phyloP scores from a whole-genome alignment of 805 yeast species.

The Yarrowia keelungensis region DNA sequence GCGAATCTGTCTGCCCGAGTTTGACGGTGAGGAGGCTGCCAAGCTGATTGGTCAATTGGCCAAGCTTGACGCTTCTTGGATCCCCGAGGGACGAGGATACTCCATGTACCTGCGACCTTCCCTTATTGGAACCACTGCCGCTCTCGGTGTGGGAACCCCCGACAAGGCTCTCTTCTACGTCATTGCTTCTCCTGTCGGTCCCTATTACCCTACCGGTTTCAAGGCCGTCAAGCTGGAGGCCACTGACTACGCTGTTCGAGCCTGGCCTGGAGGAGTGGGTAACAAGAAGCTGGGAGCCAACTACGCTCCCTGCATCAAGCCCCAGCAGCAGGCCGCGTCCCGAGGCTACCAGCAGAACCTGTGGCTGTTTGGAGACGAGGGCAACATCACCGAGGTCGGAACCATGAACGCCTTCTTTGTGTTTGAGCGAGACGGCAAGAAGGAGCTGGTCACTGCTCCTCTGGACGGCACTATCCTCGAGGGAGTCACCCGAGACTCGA shows the following conservation, averaged over 20 bases:
- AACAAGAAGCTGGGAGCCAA: constrained; percentile 96
- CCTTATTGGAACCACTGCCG: constrained; percentile 88
- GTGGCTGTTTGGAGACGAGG: constrained; percentile 94
- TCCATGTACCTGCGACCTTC: constrained; percentile 94
- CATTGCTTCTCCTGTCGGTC: constrained; percentile 96
- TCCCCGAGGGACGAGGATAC: constrained; percentile 87
- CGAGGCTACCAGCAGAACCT: constrained; percentile 95
- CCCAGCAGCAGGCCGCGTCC: constrained; percentile 86
- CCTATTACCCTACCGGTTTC: constrained; percentile 93
- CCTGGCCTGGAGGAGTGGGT: constrained; percentile 99
- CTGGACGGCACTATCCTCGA: constrained; percentile 95
- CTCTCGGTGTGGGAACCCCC: constrained; percentile 87
- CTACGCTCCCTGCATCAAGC: constrained; percentile 93
- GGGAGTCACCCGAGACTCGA: constrained; percentile 95
- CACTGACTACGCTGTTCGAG: constrained; percentile 94
- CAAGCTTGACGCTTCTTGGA: constrained; percentile 73
- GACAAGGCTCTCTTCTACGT: constrained; percentile 81
- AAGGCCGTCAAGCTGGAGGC: constrained; percentile 95
- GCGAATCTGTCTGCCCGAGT: constrained; percentile 87
- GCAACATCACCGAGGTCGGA: constrained; percentile 92
- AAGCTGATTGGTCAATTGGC: constrained; percentile 79
- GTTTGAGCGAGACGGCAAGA: constrained; percentile 80
- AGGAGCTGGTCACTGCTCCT: constrained; percentile 94
- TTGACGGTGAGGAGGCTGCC: constrained; percentile 78
- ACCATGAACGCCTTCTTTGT: constrained; percentile 96